These are phyloP conservation scores for Psilocybe azurescens DNA, from an alignment of 768 basidiomycete genomes.

Conservation along the genomic window DNA sequence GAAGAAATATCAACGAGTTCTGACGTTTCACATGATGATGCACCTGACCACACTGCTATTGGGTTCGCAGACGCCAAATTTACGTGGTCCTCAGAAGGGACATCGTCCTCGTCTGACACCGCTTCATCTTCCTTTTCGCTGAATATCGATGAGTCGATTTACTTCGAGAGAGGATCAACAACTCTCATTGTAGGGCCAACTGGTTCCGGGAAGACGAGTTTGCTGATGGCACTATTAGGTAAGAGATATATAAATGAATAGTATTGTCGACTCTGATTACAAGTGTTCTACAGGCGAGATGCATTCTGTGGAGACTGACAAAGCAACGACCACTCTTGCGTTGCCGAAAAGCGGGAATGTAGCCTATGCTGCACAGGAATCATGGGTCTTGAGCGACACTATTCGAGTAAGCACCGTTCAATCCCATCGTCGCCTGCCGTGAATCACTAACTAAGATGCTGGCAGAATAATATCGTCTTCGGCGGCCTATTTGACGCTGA, in stretches of 20 bases:
- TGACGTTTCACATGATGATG: constrained; percentile 22
- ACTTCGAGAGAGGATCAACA: constrained; percentile 54
- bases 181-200: constrained; percentile 67
- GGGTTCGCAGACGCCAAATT: constrained; percentile 60
- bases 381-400: constrained; percentile 82
- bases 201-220: constrained; percentile 63
- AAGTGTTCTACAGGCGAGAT: constrained; percentile 50
- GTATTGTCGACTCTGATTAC: neutral
- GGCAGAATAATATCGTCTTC: constrained; percentile 76
- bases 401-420: constrained; percentile 47
- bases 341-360: constrained; percentile 69
- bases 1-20: constrained; percentile 34
- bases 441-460: no score
- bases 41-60: constrained; percentile 31
- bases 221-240: constrained; percentile 67
- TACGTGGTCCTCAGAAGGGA: constrained; percentile 50
- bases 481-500: constrained; percentile 72
- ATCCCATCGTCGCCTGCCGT: neutral
- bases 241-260: constrained; percentile 2
- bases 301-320: constrained; percentile 57
- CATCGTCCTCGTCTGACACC: constrained; percentile 35
- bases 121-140: constrained; percentile 56
- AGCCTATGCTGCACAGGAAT: constrained; percentile 80
- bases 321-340: constrained; percentile 61
- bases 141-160: constrained; percentile 53